These are phyloP conservation scores for Durio zibethinus DNA, from an alignment of 345 rosid genomes.

Conservation along the genomic window DNA sequence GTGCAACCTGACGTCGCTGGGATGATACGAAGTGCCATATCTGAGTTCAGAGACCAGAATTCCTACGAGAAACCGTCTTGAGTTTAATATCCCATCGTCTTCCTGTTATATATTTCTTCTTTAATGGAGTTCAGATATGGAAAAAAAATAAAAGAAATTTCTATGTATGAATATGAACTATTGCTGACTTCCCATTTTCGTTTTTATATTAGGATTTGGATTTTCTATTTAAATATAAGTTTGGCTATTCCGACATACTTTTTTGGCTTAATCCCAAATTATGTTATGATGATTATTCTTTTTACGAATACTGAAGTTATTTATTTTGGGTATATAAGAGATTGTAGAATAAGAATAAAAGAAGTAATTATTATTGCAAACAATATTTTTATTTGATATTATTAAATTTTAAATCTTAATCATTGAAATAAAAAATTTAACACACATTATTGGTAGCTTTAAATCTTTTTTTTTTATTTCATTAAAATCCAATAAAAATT, in stretches of 20 bases:
- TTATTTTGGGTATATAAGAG: too few relatives aligned
- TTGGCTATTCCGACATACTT: background rate
- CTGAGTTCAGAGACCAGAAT: constrained; percentile 83
- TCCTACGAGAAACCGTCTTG: constrained; percentile 73
- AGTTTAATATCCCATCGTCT: constrained; percentile 21
- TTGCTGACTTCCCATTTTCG: background rate
- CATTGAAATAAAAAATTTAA: too few relatives aligned
- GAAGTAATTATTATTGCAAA: too few relatives aligned
- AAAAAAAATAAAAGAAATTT: background rate
- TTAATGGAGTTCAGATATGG: background rate
- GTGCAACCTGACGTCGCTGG: constrained; percentile 69
- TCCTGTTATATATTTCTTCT: background rate
- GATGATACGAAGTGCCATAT: constrained; percentile 66
- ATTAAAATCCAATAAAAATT: too few relatives aligned
- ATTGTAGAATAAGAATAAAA: too few relatives aligned
- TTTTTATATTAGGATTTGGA: background rate
- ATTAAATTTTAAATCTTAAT: too few relatives aligned
- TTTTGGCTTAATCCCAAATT: background rate
- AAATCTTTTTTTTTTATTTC: too few relatives aligned
- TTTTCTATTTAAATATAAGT: background rate
- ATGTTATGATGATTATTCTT: background rate
- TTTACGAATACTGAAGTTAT: too few relatives aligned
- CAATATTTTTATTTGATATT: too few relatives aligned
- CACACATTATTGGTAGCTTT: too few relatives aligned
- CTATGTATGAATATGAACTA: background rate